These are phyloP conservation scores for Amauroascus niger DNA, from an alignment of 2,329 filamentous ascomycete genomes.

Conservation along the genomic window DNA sequence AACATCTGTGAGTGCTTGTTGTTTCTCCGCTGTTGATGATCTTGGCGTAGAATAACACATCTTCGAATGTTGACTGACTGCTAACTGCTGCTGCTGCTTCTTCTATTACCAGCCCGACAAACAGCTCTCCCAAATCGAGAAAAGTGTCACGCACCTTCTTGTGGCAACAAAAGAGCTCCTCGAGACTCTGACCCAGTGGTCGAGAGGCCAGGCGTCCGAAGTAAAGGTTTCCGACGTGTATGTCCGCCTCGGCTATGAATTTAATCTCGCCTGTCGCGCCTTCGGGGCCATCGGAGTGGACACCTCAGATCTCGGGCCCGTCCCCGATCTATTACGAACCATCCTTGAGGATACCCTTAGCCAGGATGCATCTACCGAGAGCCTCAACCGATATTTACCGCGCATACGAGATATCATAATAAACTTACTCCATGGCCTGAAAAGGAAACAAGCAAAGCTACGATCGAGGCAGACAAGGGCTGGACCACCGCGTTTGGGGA, in stretches of 20 bases:
- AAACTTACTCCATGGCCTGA: constrained; percentile 87
- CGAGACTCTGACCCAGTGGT: constrained; percentile 97
- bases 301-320: constrained; percentile 84
- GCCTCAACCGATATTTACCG: constrained; percentile 85
- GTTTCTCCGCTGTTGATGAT: not conserved
- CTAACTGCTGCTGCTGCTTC: constrained; percentile 13
- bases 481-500: constrained; percentile 35
- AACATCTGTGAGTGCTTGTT: not conserved
- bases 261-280: constrained; percentile 95
- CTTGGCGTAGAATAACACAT: not conserved
- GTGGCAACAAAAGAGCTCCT: constrained; percentile 96
- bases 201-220: constrained; percentile 80
- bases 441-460: constrained; percentile 90
- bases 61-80: too few species aligned
- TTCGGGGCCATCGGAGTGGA: constrained; percentile 97
- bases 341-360: constrained; percentile 94
- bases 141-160: constrained; percentile 93
- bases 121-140: constrained; percentile 92
- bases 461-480: constrained; percentile 45
- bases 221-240: constrained; percentile 97
- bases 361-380: constrained; percentile 88
- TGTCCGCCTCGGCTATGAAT: constrained; percentile 93
- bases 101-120: constrained; percentile 53
- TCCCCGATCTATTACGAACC: constrained; percentile 77
- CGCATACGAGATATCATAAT: constrained; percentile 98